Evolutionary conservation across 2,329 filamentous ascomycete species (phyloP).

Genomic region (Fusarium sp.): DNA sequence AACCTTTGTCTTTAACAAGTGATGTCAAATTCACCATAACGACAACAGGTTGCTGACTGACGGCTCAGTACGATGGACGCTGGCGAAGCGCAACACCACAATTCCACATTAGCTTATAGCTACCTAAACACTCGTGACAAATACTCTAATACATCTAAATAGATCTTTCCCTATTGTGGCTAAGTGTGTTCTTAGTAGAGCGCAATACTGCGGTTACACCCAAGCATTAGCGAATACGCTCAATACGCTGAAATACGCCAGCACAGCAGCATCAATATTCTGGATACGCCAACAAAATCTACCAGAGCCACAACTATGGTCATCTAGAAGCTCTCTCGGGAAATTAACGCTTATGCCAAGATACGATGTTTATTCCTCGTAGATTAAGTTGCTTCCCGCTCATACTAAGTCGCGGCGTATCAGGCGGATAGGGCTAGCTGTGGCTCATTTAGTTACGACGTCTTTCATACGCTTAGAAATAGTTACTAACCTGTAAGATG

Average conservation of each 20-base stretch:
- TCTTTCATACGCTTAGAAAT: neutral
- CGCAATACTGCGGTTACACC: neutral
- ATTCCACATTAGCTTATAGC: neutral
- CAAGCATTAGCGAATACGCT: neutral
- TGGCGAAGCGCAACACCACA: neutral
- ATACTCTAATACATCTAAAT: neutral
- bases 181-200: fast-evolving
- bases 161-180: fast-evolving
- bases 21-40: neutral
- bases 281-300: neutral
- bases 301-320: neutral
- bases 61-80: neutral
- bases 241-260: slow-evolving; percentile 25
- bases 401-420: neutral
- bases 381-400: slow-evolving; percentile 6
- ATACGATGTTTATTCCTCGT: slow-evolving; percentile 1
- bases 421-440: slow-evolving; percentile 2
- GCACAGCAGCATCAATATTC: neutral
- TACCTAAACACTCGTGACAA: neutral
- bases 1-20: neutral
- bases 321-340: too few species aligned
- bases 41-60: neutral
- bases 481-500: too few species aligned
- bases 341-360: slow-evolving; percentile 2
- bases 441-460: neutral